Evolutionary conservation across 176 grass and related monocot species (phyloP).

Genomic region (Tuctoria greenei): DNA sequence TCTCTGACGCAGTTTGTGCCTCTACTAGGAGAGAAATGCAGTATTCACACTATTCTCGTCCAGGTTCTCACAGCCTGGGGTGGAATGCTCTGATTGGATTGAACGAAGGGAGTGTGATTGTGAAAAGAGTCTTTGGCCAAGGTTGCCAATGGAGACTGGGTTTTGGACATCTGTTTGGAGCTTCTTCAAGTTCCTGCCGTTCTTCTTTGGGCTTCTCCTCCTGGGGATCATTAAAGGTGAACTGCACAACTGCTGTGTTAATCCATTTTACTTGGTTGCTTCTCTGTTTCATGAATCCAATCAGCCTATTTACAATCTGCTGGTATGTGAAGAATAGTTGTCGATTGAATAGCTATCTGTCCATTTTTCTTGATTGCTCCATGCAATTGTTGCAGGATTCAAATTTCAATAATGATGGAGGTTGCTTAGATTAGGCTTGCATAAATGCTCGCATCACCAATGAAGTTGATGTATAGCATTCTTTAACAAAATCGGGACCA

Average conservation of each 20-base stretch:
- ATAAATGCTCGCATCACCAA: constrained; percentile 24
- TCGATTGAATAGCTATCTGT: neutral
- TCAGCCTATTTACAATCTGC: neutral
- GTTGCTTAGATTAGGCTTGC: neutral
- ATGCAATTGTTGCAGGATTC: neutral
- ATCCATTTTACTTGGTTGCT: too few species aligned
- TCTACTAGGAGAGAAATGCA: neutral
- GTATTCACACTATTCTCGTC: constrained; percentile 8
- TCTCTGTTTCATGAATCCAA: constrained; percentile 15
- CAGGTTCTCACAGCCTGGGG: neutral
- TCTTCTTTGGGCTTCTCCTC: constrained; percentile 77
- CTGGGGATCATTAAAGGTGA: constrained; percentile 88
- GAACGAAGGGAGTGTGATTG: constrained; percentile 4
- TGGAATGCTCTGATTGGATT: neutral
- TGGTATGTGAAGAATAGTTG: neutral
- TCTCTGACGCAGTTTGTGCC: neutral
- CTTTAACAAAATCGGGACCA: constrained; percentile 1
- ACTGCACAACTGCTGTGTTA: neutral
- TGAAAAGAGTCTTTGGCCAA: constrained; percentile 11
- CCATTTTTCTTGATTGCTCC: constrained; percentile 19
- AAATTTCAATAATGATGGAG: neutral
- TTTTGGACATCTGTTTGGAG: constrained; percentile 65
- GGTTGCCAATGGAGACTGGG: constrained; percentile 56
- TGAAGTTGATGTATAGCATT: neutral
- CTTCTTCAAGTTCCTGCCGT: constrained; percentile 88